Evolutionary conservation across 169 alveolate species (phyloP).

Genomic region (Babesia bigemina): DNA sequence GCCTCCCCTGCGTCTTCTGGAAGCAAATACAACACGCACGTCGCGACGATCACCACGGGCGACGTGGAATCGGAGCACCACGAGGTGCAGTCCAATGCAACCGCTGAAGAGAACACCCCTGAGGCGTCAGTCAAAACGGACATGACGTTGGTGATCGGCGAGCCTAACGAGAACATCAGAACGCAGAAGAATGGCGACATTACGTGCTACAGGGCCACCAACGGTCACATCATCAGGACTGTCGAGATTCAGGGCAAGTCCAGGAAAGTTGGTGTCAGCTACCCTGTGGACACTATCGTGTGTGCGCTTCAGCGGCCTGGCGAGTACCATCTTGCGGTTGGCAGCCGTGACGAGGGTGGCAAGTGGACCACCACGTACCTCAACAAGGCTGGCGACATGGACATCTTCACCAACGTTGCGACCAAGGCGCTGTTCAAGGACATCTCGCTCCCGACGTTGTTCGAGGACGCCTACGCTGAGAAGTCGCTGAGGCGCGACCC

Average conservation of each 20-base stretch:
- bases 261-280: neutral
- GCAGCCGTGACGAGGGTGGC: constrained; percentile 4
- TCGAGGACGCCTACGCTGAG: neutral
- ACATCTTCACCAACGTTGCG: constrained; percentile 5
- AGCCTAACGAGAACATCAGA: neutral
- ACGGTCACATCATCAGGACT: constrained; percentile 4
- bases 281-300: constrained; percentile 4
- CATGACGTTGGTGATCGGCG: neutral
- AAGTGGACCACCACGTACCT: constrained; percentile 17
- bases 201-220: constrained; percentile 24
- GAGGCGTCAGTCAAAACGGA: neutral
- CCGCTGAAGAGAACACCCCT: no score
- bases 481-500: neutral
- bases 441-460: neutral
- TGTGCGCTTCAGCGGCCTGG: neutral
- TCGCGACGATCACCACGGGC: neutral
- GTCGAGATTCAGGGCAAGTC: constrained; percentile 14
- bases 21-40: neutral
- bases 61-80: neutral
- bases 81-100: neutral
- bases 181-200: neutral
- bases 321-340: constrained; percentile 13
- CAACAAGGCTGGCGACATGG: neutral
- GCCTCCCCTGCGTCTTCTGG: no score
- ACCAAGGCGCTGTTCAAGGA: constrained; percentile 2